These are phyloP conservation scores for Ogataea paradorogensis DNA, from an alignment of 805 yeast genomes.

Conservation along the genomic window DNA sequence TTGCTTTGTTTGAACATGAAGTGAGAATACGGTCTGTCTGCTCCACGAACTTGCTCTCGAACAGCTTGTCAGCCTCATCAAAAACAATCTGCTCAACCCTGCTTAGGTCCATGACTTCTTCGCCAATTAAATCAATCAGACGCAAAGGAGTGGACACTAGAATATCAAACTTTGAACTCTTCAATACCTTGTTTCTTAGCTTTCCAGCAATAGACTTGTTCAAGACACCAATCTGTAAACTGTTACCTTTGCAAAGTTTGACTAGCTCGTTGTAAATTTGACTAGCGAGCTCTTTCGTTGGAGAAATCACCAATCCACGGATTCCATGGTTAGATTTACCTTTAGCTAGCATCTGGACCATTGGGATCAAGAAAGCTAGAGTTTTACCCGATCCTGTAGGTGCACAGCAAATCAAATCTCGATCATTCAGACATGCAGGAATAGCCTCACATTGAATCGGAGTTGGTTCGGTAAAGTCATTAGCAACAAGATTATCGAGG, in stretches of 20 bases:
- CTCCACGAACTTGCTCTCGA: constrained; percentile 81
- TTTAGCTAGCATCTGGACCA: constrained; percentile 50
- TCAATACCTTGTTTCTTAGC: constrained; percentile 57
- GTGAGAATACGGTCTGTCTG: constrained; percentile 86
- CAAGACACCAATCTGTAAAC: constrained; percentile 59
- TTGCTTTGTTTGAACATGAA: constrained; percentile 46
- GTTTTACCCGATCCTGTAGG: constrained; percentile 99
- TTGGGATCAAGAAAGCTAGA: constrained; percentile 80
- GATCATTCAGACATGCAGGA: constrained; percentile 63
- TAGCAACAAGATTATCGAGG: constrained; percentile 59
- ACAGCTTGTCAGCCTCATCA: constrained; percentile 94
- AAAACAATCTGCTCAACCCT: constrained; percentile 73
- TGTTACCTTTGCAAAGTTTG: constrained; percentile 54
- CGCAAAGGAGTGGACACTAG: constrained; percentile 87
- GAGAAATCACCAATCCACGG: constrained; percentile 79
- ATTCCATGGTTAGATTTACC: constrained; percentile 45
- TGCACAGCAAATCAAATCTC: constrained; percentile 90
- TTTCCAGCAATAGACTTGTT: constrained; percentile 72
- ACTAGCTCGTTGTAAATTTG: constrained; percentile 75
- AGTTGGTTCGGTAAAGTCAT: constrained; percentile 82
- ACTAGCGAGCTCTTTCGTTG: constrained; percentile 89
- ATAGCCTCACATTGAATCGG: constrained; percentile 90
- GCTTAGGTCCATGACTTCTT: constrained; percentile 56
- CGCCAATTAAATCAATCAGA: constrained; percentile 72
- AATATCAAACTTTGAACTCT: constrained; percentile 67